Percentiles rank a stretch among this genome's conserved stretches.
Conservation (phyloP, 2,329 filamentous ascomycete genomes). For the Hymenoscyphus occultus region DNA sequence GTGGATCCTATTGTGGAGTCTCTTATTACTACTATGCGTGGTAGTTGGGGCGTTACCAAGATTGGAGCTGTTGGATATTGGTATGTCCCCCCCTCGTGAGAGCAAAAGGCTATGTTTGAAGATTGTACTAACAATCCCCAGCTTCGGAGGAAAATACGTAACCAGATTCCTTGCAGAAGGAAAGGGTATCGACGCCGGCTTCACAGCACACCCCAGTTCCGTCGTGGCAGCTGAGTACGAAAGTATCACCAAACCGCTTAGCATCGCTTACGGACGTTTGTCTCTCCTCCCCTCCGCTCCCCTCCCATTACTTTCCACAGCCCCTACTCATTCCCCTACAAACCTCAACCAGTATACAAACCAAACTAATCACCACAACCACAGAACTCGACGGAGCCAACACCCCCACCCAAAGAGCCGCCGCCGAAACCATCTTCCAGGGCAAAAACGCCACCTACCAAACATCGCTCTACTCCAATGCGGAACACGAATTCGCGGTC, state of each 20-base stretch:
- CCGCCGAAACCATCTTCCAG: conserved; percentile 53
- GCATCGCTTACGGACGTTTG: conserved; percentile 59
- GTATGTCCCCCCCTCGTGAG: conserved; percentile 9
- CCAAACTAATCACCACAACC: background rate
- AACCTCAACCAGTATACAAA: background rate
- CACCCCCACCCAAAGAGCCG: conserved; percentile 17
- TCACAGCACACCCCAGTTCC: conserved; percentile 62
- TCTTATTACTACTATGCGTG: conserved; percentile 45
- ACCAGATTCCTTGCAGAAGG: conserved; percentile 51
- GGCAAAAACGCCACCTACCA: conserved; percentile 58
- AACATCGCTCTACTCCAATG: conserved; percentile 66
- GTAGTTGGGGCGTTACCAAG: conserved; percentile 47
- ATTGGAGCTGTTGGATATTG: conserved; percentile 62
- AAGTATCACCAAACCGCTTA: conserved; percentile 54
- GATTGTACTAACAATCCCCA: conserved; percentile 9
- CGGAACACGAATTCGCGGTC: conserved; percentile 72
- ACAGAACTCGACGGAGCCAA: conserved; percentile 40
- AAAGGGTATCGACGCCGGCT: conserved; percentile 55
- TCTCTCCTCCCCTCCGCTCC: conserved; percentile 9
- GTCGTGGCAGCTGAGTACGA: conserved; percentile 57
- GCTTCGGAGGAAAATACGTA: conserved; percentile 58
- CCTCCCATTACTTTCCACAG: background rate
- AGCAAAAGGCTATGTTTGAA: background rate
- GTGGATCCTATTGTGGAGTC: conserved; percentile 48
- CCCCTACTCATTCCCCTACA: background rate